Base-by-base conservation (phyloP, 768 basidiomycete genomes). In the Serendipita sp. region DNA sequence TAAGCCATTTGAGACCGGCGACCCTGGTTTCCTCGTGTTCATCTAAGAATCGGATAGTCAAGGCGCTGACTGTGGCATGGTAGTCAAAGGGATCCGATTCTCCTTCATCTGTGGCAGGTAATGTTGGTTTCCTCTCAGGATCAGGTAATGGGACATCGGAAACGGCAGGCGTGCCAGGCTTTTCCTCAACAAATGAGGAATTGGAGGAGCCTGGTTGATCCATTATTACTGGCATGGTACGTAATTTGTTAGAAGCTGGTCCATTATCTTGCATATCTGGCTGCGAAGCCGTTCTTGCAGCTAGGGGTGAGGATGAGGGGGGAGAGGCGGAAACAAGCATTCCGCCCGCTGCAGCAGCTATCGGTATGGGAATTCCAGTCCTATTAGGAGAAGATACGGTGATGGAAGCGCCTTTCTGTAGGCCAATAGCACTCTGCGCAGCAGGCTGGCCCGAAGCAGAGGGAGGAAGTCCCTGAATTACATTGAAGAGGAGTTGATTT, bases 11-110 rank as follows among this genome's bases (percentile, higher is more conserved):
- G 69, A 99, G 73, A 2, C 95, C 93, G 31, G 93, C 92, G 3
- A 98, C 91, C 58, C 94, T 78, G 0, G 96, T 98, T 71, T 97
- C 93, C 71, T 96, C 95, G 68, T 90, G 92, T 74, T 99, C 95
- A 73, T 89, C 93, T 74, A 97, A 71, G 72, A 99, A 94, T 68
- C 96, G 93, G 60, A 96, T 77, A 3, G 92, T 96, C 67, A 99
- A 74, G 60, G 88, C 90, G 70, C 89, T 91, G 62, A 99, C 95
- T 0, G 92, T 97, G 18, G 85, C 82, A 68, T 91, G 87, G 69
- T 96, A 96, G 71, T 96, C 91, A 69, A 99, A 91, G 2, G 81
- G 79, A 71, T 94, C 92, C 16, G 74, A 73, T 44, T 85, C 86
- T 69, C 80, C 67, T 23, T 67, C 63, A 27, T 45, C 64, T 37